phyloP scores from a whole-genome alignment of 257 asterid species.

The Penstemon barbatus region DNA sequence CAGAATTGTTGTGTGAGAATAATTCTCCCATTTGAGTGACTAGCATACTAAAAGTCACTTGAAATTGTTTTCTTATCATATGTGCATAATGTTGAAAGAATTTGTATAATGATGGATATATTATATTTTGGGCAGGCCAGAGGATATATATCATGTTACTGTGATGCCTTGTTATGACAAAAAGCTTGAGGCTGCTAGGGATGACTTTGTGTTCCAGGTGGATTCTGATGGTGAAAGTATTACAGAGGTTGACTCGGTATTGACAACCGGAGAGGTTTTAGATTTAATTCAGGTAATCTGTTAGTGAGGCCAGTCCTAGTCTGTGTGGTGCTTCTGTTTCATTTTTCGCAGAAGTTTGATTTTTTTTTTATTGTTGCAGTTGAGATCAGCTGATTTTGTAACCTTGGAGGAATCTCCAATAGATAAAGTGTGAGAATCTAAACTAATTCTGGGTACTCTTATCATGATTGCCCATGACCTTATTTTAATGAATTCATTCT shows the following conservation, averaged over 20 bases:
- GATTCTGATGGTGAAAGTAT: slow-evolving; percentile 58
- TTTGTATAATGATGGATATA: slow-evolving; percentile 27
- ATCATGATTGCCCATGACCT: slow-evolving; percentile 13
- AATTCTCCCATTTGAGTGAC: neutral
- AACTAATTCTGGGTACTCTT: slow-evolving; percentile 5
- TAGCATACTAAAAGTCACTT: neutral
- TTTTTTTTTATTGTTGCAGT: slow-evolving; percentile 51
- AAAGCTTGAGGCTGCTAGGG: slow-evolving; percentile 96
- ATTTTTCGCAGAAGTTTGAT: neutral
- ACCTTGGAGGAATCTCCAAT: slow-evolving; percentile 81
- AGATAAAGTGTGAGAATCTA: slow-evolving; percentile 72
- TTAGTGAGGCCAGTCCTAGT: slow-evolving; percentile 10
- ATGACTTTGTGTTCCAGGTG: slow-evolving; percentile 74
- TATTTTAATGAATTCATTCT: slow-evolving; percentile 15
- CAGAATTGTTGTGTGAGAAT: neutral
- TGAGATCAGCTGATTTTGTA: slow-evolving; percentile 60
- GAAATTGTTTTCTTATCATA: neutral
- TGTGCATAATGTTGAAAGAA: slow-evolving; percentile 4
- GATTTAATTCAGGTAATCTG: slow-evolving; percentile 78
- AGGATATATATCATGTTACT: slow-evolving; percentile 91
- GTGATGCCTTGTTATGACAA: slow-evolving; percentile 99
- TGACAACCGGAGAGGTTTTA: slow-evolving; percentile 93
- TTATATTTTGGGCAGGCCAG: slow-evolving; percentile 57
- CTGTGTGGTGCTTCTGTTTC: neutral
- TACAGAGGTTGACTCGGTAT: slow-evolving; percentile 89